Evolutionary conservation across 176 grass and related monocot species (phyloP).

Genomic region (Bromus sterilis): DNA sequence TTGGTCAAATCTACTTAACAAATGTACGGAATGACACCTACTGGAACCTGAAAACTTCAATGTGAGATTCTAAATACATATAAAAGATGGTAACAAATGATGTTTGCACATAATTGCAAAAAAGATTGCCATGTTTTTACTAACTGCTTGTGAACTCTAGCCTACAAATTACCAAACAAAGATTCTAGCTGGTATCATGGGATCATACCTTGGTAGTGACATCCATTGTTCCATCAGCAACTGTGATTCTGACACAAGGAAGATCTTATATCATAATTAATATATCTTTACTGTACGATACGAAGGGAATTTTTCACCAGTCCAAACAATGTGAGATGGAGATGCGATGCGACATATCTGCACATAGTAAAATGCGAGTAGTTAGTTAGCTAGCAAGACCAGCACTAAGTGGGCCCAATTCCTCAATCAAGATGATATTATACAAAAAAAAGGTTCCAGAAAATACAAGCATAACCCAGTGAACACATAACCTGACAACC

Average conservation of each 20-base stretch:
- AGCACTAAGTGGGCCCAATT: not conserved
- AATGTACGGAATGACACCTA: no score
- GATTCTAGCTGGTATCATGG: not conserved
- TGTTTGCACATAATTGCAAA: no score
- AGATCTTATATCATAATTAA: slow-evolving; percentile 64
- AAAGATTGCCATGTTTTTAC: no score
- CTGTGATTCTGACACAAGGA: slow-evolving; percentile 71
- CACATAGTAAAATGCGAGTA: slow-evolving; percentile 5
- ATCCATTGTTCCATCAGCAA: slow-evolving; percentile 80
- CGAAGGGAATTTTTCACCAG: slow-evolving; percentile 88
- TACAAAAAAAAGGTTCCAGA: not conserved
- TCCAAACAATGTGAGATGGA: slow-evolving; percentile 82
- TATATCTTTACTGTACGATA: slow-evolving; percentile 73
- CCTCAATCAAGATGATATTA: not conserved
- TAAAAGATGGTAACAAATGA: no score
- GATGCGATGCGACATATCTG: slow-evolving; percentile 69
- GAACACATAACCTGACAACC: not conserved
- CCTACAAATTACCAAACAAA: not conserved
- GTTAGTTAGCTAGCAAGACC: not conserved
- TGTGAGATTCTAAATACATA: no score
- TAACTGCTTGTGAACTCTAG: no score
- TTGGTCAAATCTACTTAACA: no score
- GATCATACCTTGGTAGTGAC: slow-evolving; percentile 73
- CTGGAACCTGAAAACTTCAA: no score
- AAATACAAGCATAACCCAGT: not conserved